A percentile compares a stretch with the other conserved stretches of the same genome.
Evolutionary conservation across 2,329 filamentous ascomycete genomes (phyloP).

Genomic region (Aspergillus versicolor): DNA sequence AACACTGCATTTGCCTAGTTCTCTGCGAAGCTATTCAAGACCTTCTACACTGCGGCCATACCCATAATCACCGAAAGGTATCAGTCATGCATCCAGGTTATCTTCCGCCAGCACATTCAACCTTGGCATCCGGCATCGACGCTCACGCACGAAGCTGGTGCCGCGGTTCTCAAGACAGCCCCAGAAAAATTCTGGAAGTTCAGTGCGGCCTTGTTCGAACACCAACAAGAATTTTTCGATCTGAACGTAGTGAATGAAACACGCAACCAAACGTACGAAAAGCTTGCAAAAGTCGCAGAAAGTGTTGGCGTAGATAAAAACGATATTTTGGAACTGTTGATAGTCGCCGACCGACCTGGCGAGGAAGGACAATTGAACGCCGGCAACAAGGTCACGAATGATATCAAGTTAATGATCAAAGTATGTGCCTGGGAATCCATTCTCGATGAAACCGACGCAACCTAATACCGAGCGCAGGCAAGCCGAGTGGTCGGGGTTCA

Average conservation of each 20-base stretch:
- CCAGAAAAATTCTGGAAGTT: conserved; percentile 79
- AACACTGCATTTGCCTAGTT: conserved; percentile 44
- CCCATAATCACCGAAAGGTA: conserved; percentile 64
- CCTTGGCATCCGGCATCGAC: conserved; percentile 91
- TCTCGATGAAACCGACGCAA: neutral
- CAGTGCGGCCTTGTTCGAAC: conserved; percentile 65
- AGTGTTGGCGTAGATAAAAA: conserved; percentile 67
- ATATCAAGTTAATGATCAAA: conserved; percentile 82
- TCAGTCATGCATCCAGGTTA: conserved; percentile 63
- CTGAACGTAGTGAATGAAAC: conserved; percentile 78
- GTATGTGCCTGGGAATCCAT: conserved; percentile 38
- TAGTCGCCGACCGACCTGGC: conserved; percentile 65
- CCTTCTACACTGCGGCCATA: conserved; percentile 65
- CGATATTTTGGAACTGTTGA: conserved; percentile 68
- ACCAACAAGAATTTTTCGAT: conserved; percentile 80
- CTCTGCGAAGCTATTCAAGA: conserved; percentile 73
- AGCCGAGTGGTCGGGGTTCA: conserved; percentile 78
- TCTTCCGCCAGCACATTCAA: conserved; percentile 90
- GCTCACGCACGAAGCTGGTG: conserved; percentile 68
- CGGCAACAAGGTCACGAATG: conserved; percentile 80
- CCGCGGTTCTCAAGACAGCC: conserved; percentile 71
- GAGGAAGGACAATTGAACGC: conserved; percentile 69
- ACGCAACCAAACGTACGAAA: conserved; percentile 77
- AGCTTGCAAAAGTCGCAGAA: conserved; percentile 72
- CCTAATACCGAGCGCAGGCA: conserved; percentile 35